Conservation (phyloP, 805 yeast genomes). For the Candida khao-thaluensis region DNA sequence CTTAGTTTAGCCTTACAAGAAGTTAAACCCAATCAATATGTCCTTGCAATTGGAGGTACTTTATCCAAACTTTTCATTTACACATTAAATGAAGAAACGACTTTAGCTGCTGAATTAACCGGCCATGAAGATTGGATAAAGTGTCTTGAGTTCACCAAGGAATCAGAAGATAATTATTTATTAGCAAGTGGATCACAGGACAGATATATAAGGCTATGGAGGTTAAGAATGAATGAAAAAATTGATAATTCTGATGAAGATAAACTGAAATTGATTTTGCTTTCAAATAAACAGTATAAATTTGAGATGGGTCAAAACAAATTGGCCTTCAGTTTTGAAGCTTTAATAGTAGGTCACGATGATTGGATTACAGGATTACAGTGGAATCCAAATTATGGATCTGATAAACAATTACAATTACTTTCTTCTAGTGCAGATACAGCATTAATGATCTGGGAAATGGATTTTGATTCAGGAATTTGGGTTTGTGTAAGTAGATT, state of each 20-base stretch:
- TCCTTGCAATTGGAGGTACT: conserved; percentile 77
- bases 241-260: conserved; percentile 62
- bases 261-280: conserved; percentile 46
- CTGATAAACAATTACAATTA: conserved; percentile 46
- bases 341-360: conserved; percentile 95
- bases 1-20: conserved; percentile 33
- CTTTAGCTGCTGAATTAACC: conserved; percentile 52
- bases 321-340: conserved; percentile 77
- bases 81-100: conserved; percentile 27
- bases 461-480: conserved; percentile 80
- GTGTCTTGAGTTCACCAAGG: conserved; percentile 59
- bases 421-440: conserved; percentile 92
- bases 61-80: conserved; percentile 53
- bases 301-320: conserved; percentile 39
- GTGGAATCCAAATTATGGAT: conserved; percentile 62
- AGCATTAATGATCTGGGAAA: conserved; percentile 90
- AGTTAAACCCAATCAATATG: conserved; percentile 31
- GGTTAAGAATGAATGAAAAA: conserved; percentile 54
- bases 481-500: conserved; percentile 82
- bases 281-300: conserved; percentile 72
- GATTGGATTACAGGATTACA: conserved; percentile 89
- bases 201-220: conserved; percentile 88
- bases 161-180: conserved; percentile 50
- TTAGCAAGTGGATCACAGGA: conserved; percentile 94
- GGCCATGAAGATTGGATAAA: conserved; percentile 99